Evolutionary conservation across 2,329 filamentous ascomycete genomes (phyloP), one percentile per base, ranked within the genome.

Genomic region (Cordyceps cicadae): DNA sequence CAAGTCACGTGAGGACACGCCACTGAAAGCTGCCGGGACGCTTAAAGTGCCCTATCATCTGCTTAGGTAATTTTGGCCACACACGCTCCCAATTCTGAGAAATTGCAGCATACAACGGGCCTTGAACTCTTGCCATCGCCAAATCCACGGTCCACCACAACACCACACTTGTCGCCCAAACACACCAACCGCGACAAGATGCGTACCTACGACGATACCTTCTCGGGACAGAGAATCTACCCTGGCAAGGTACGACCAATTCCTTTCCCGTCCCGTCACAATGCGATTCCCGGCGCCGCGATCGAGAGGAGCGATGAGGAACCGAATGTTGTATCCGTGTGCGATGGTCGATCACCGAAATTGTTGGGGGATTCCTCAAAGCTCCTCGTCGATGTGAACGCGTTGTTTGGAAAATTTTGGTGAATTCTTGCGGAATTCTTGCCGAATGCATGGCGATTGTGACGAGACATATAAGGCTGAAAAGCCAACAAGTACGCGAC

Each of bases 161-260:
- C 68, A 70, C 70, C 67, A 71, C 69, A 49, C 73, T 75, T 75
- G 73, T 76, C 73, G 74, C 73, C 71, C 66, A 65, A 67, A 70
- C 66, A 68, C 71, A 71, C 70, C 70, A 70, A 70, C 68, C 63
- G 73, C 74, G 74, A 74, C 75, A 84, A 77, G 75, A 86, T 86
- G 83, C 82, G 83, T 77, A 84, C 82, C 75, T 86, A 86, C 83
- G 83, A 86, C 77, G 83, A 86, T 76, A 75, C 77, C 68, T 86
- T 86, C 78, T 85, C 83, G 74, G 83, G 83, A 74, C 79, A 81
- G 81, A 84, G 80, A 79, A 86, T 85, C 70, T 86, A 85, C 82
- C 83, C 82, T 76, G 83, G 83, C 74, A 86, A 86, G 83, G 83
- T 86, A 82, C 77, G 80, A 67, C 66, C 66, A 66, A 62, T 34